Percentiles rank a stretch among this genome's conserved stretches.
These are phyloP conservation scores for Penicillium brevicompactum DNA, from an alignment of 2,329 filamentous ascomycete species.

Conservation along the genomic window DNA sequence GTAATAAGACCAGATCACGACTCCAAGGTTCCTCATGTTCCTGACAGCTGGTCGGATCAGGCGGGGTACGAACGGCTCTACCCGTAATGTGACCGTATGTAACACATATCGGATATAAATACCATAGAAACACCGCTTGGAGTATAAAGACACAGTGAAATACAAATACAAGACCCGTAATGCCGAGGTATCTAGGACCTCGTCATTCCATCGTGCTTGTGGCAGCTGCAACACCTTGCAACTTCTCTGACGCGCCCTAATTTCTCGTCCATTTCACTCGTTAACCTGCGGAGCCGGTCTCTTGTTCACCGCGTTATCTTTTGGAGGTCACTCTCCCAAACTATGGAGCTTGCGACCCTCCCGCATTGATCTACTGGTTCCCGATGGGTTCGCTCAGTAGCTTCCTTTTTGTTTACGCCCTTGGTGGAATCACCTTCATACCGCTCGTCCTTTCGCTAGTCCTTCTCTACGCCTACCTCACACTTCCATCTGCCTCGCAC, in stretches of 20 bases:
- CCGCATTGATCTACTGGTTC: conserved; percentile 34
- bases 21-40: conserved; percentile 9
- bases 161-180: conserved; percentile 5
- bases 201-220: conserved; percentile 17
- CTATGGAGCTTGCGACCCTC: conserved; percentile 37
- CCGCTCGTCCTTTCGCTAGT: conserved; percentile 67
- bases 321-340: conserved; percentile 16
- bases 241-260: conserved; percentile 12
- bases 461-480: conserved; percentile 68
- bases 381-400: conserved; percentile 49
- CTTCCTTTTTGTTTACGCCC: conserved; percentile 75
- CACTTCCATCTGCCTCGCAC: conserved; percentile 55
- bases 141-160: background rate
- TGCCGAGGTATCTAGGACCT: conserved; percentile 8
- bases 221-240: conserved; percentile 21
- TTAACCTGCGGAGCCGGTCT: conserved; percentile 21
- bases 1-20: background rate
- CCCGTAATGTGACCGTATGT: conserved; percentile 1
- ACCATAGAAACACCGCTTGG: background rate
- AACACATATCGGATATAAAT: background rate
- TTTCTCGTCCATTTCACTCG: conserved; percentile 7
- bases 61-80: conserved; percentile 15
- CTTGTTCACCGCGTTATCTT: conserved; percentile 4
- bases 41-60: conserved; percentile 26
- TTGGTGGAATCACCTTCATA: conserved; percentile 86